Evolutionary conservation across 345 rosid species (phyloP), one percentile per base, ranked within the genome.

Genomic region (Eucalyptus guilfoylei): DNA sequence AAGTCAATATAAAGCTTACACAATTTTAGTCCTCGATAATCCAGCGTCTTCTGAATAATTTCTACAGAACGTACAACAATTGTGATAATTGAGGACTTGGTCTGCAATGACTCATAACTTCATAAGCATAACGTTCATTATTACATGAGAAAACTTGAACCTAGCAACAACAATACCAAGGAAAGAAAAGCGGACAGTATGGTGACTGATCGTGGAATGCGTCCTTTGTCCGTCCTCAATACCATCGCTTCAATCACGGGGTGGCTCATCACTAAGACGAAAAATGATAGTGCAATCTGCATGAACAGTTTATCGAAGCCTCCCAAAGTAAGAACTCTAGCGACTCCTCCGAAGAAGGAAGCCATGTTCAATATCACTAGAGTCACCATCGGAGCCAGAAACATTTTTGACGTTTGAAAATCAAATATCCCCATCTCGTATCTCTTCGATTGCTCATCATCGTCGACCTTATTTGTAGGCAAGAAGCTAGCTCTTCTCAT

Each of bases 181-280:
- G 48, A 60, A 48, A 89, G 52, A 58, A 62, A 26, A 45, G 58
- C 83, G 8, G 93, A 94, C 4, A 89, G 49, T 6, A 88, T 37
- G 9, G 91, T 90, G n/a, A 91, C 90, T 4, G 89, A 88, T 26
- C 54, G 62, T 37, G 94, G 81, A 88, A 94, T 88, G 2, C 94
- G 86, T 6, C 94, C 94, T 42, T 89, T 90, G 88, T 93, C 95
- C 88, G 87, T 93, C 92, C 93, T 90, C n/a, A 91, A 5, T 1
- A 90, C 23, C 92, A 93, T 92, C 52, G 95, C 96, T 90, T 93
- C 95, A 86, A 94, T 87, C 7, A 93, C 47, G 5, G 94, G 89
- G 30, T 90, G 90, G 86, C 92, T 90, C 88, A 91, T 40, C 3
- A 58, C 44, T 42, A 93, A 50, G n/a, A 94, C 88, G 88, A 91